Percentiles rank a stretch among this genome's conserved stretches.
phyloP scores from a whole-genome alignment of 1,284 basidiomycete genomes.

The Papiliotrema flavescens region DNA sequence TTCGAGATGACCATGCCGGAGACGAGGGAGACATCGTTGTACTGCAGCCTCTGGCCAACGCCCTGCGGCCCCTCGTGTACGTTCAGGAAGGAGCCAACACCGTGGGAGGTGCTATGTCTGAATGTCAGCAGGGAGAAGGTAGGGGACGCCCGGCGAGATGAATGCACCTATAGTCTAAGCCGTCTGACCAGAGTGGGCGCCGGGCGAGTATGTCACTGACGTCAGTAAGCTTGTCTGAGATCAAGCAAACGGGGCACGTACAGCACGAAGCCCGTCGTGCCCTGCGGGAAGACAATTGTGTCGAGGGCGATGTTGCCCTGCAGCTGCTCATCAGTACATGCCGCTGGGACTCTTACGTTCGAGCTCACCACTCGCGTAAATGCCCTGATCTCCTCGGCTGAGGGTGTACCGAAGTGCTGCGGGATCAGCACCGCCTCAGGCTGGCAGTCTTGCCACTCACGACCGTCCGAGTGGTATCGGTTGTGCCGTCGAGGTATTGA shows the following conservation, averaged over 20 bases:
- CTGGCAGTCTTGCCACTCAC: constrained; percentile 44
- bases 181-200: constrained; percentile 83
- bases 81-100: constrained; percentile 86
- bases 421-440: constrained; percentile 6
- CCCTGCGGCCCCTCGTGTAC: constrained; percentile 93
- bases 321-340: constrained; percentile 47
- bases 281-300: constrained; percentile 75
- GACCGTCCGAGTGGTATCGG: constrained; percentile 87
- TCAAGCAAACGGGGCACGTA: constrained; percentile 10
- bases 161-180: constrained; percentile 59
- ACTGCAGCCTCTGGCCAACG: constrained; percentile 69
- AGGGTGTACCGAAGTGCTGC: constrained; percentile 85
- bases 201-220: constrained; percentile 79
- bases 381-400: constrained; percentile 74
- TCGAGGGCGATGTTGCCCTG: constrained; percentile 88
- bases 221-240: background rate
- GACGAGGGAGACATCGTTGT: constrained; percentile 63
- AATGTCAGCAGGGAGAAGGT: background rate
- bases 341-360: background rate
- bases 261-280: constrained; percentile 55
- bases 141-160: background rate
- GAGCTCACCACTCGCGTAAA: constrained; percentile 72
- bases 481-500: constrained; percentile 83
- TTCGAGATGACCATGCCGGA: constrained; percentile 87
- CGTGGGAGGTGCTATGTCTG: constrained; percentile 88